Evolutionary conservation across 495 filamentous ascomycete species (phyloP).

Genomic region (Neurospora sp.): DNA sequence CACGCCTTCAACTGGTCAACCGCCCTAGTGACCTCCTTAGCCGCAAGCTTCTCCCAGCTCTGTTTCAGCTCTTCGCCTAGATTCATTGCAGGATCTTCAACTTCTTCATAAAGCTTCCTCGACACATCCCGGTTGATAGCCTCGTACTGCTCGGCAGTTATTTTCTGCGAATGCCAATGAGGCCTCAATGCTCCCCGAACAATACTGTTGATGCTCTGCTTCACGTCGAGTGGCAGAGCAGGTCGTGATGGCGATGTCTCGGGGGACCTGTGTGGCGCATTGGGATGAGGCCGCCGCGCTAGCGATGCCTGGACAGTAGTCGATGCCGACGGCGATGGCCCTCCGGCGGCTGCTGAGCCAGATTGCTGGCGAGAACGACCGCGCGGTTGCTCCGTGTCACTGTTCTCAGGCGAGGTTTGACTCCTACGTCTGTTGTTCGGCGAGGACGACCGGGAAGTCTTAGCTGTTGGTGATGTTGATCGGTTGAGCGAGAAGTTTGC

Average conservation of each 20-base stretch:
- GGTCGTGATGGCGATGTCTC: conserved; percentile 47
- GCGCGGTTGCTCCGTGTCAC: conserved; percentile 33
- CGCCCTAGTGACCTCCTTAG: conserved; percentile 63
- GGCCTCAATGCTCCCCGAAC: conserved; percentile 69
- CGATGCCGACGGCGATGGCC: background rate
- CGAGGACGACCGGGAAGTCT: conserved; percentile 25
- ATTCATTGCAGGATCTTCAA: conserved; percentile 44
- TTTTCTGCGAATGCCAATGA: conserved; percentile 55
- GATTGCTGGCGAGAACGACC: conserved; percentile 4
- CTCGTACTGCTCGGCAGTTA: conserved; percentile 77
- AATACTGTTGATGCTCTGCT: conserved; percentile 71
- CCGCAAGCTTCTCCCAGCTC: conserved; percentile 59
- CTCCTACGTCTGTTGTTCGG: conserved; percentile 1
- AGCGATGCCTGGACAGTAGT: background rate
- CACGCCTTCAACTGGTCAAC: conserved; percentile 36
- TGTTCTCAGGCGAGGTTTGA: conserved; percentile 30
- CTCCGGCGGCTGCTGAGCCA: background rate
- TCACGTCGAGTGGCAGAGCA: conserved; percentile 57
- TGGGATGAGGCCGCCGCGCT: conserved; percentile 3
- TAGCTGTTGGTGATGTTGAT: conserved; percentile 20
- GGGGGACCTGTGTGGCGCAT: conserved; percentile 32
- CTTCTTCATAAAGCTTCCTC: conserved; percentile 72
- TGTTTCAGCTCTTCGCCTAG: conserved; percentile 45
- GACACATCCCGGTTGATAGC: conserved; percentile 79
- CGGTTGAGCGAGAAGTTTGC: conserved; percentile 47